Evolutionary conservation across 2,329 filamentous ascomycete species (phyloP), one percentile per base, ranked within the genome.

Genomic region (Shiraia bambusicola): DNA sequence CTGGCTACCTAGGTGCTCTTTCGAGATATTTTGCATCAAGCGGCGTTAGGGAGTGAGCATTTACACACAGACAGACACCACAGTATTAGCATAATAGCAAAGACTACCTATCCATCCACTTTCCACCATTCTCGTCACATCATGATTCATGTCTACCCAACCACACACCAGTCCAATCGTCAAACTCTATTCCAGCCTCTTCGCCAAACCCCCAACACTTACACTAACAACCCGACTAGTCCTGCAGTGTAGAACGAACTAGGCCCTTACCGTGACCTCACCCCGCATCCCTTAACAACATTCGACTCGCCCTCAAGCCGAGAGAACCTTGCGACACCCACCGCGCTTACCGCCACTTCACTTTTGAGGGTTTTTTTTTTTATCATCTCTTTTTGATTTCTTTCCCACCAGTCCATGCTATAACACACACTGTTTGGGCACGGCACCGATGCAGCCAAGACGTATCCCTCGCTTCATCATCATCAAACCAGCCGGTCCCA

Each of bases 21-120:
- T 19, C 29, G 39, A 47, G 8, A 22, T 33, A 46, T 43, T 24
- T 29, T 19, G 48, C 55, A 60, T 59, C 15, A 56, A 54, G 51
- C 45, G 59, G 60, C 34, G 58, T 59, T 56, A 22, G 29, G 45
- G 37, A 24, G 33, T 58, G 50, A 57, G 59, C 60, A 63, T 64
- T 57, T 57, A 57, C 51, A 55, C 29, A 28, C 32, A 17, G 5
- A 14, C 13, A 14, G 5, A n/a, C n/a, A 29, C 25, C n/a, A 28
- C 37, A 28, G 36, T 28, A n/a, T n/a, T n/a, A n/a, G n/a, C n/a
- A n/a, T n/a, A n/a, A n/a, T 14, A 27, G 28, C 13, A 37, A 12
- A 38, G 35, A 30, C 42, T 32, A 26, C 26, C 45, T 25, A 19
- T 27, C 39, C 25, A 37, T 40, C 40, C 27, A 38, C 39, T 36